Evolutionary conservation across 192 early-diverging fungal genomes (phyloP), one percentile per base, ranked within the genome.

Genomic region (Podila epicladia): DNA sequence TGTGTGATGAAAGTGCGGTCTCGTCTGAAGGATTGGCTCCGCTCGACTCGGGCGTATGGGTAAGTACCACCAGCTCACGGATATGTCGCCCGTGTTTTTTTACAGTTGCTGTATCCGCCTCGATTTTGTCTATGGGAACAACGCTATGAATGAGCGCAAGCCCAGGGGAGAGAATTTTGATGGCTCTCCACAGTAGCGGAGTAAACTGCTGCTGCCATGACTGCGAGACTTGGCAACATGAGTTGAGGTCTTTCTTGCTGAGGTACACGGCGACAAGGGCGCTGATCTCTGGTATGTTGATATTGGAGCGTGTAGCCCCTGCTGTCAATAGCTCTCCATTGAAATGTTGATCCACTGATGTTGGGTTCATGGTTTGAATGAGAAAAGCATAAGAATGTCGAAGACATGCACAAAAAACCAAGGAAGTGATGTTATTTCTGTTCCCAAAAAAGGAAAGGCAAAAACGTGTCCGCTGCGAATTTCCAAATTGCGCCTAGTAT

Each of bases 261-360:
- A 78, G 69, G 22, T 71, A 8, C 28, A 1, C 9, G 2, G 64
- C 59, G n/a, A 78, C 62, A 3, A 71, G 29, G 20, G 59, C 20
- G 3, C 35, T 49, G n/a, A 78, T 62, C 64, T 78, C 75, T 26
- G 75, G 75, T 38, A 76, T 58, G 5, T 45, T 45, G 41, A 45
- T 45, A 45, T 15, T 45, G 41, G 41, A 45, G 13, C 17, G 26
- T 19, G 53, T 24, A 1, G 20, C 22, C 35, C 9, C 35, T 9
- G 24, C n/a, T 55, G n/a, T 24, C 22, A n/a, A 24, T 55, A n/a
- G 9, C n/a, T 45, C 4, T 15, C 13, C 15, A 17, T 15, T 45
- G 24, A 26, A 22, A 9, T 55, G 53, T 2, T 12, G 9, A 55
- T 55, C 24, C 53, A 26, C 24, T 55, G 53, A 55, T 9, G 20